Base-by-base conservation (phyloP, 371 early-diverging fungal species). In the Haplosporangium sp. region DNA sequence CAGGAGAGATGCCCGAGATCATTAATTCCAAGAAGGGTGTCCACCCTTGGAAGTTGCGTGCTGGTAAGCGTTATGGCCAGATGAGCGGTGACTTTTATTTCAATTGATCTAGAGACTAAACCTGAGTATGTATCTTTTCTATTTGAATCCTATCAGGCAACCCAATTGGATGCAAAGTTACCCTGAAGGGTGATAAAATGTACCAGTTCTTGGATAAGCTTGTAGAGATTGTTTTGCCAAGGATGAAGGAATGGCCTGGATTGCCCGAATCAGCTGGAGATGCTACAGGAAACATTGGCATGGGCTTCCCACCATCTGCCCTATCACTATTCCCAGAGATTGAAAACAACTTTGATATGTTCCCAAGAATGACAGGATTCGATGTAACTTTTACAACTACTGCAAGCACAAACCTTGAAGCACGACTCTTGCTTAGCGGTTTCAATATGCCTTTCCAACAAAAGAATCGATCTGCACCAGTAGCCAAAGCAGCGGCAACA, bases 261-360 rank as follows among this genome's bases (percentile, higher is more conserved):
- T 72, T 97, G 63, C 84, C 87, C 10, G 87, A 88, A 83, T 89
- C 88, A 67, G 87, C 91, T 39, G 96, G 96, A 72, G 95, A 96
- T 73, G 91, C 92, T 53, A 88, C 91, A 52, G 98, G 97, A 45
- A 93, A 92, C 82, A 89, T 97, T 72, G 91, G 93, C 19, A 83
- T 97, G 67, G 94, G 95, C n/a, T 91, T 98, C 82, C 92, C 92
- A 15, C 87, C 94, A 27, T 92, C 94, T 37, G 94, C 92, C 4
- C 83, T 95, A 61, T 94, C 94, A 57, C 84, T 98, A 73, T 98
- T 97, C 90, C 97, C 97, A 34, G 98, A 98, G 88, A 95, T 97
- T 70, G 98, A 97, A 87, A 90, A 92, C 48, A 94, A 94, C 67
- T 97, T 95, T 83, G 98, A 97, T 71, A 91, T 92, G 85, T 95